Base-by-base conservation (phyloP, 164 flowering plant genomes). In the Taxillus chinensis region DNA sequence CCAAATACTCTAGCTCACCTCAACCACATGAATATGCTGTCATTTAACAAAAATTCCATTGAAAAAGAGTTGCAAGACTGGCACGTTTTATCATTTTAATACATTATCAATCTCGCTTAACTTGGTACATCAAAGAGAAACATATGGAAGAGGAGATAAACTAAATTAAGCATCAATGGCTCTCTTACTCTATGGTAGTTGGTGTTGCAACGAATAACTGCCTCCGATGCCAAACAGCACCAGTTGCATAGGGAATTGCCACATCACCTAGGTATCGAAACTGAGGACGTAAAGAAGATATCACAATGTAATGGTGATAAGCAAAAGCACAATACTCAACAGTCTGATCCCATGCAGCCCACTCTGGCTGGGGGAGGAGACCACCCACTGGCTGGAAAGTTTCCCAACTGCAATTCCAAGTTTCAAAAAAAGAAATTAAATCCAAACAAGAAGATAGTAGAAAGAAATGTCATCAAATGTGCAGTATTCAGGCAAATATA, bases 321-420 rank as follows among this genome's bases (percentile, higher is more conserved):
- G 86, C 97, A 80, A 90, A 90, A 62, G 99, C 99, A 84, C 99
- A 93, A 72, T 93, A 93, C 70, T 93, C 97, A 69, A 93, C 97
- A 59, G 95, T 89, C 74, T 90, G 92, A 70, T 93, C 99, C 99
- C 99, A 93, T 64, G 95, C 97, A 71, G 97, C 79, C 97, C 97
- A 93, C 72, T 93, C 99, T 61, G 99, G 99, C 75, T 93, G 99
- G 61, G 99, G 86, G 64, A 93, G 90, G 72, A 89, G 87, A 64
- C 84, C 86, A 57, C 99, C 88, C 45, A 93, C 89, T 59, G 99
- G 93, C 74, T 93, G 83, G 82, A 83, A 93, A 61, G 86, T 86
- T 79, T 93, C 99, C 99, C 99, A 93, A 70, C 97, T 90, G 84
- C 76, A 81, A 75, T 71, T 14, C 62, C 9, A 73, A 70, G 11